Evolutionary conservation across 2,329 filamentous ascomycete species (phyloP), one percentile per base, ranked within the genome.

Genomic region (Chaetomium sp.): DNA sequence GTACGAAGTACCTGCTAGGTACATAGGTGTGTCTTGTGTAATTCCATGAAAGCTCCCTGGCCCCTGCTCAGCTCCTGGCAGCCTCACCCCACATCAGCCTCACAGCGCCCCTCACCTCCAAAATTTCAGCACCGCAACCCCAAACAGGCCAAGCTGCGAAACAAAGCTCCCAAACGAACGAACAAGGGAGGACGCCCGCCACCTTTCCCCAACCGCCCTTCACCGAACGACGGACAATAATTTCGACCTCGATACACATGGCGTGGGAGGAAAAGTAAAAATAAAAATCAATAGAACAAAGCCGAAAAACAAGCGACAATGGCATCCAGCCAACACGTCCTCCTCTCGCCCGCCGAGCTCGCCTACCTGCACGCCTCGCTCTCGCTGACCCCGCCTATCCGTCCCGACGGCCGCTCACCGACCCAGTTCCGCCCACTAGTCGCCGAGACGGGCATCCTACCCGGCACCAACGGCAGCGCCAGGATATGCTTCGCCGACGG

Each of bases 401-500:
- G 95, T 27, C 91, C 94, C 25, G 95, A 99, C 77, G 91, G 90
- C 68, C 91, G 93, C 73, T 80, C 86, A 21, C 82, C 92, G 23
- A 91, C 88, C 38, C 92, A 97, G 77, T 98, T 98, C 82, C 91
- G 95, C 3, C 92, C 94, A 0, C 82, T 99, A 64, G 87, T 90
- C 21, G 95, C 95, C 65, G 95, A 99, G 80, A 93, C 91, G 62
- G 91, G 92, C 64, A 91, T 98, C 63, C 84, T 99, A 0, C 93
- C 95, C 0, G 88, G 89, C 55, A 90, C 94, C 19, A 96, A 98
- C 74, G 95, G 95, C 67, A 96, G 91, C 77, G 94, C 95, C 65
- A 87, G 96, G 38, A 90, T 99, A 55, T 96, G 94, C 70, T 96
- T 98, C 75, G 88, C 93, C 3, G 95, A 99, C 76, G 95, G 95